A percentile compares a stretch with the other conserved stretches of the same genome.
Evolutionary conservation across 1,284 basidiomycete genomes (phyloP).

Genomic region (Fomitopsis pinicola): DNA sequence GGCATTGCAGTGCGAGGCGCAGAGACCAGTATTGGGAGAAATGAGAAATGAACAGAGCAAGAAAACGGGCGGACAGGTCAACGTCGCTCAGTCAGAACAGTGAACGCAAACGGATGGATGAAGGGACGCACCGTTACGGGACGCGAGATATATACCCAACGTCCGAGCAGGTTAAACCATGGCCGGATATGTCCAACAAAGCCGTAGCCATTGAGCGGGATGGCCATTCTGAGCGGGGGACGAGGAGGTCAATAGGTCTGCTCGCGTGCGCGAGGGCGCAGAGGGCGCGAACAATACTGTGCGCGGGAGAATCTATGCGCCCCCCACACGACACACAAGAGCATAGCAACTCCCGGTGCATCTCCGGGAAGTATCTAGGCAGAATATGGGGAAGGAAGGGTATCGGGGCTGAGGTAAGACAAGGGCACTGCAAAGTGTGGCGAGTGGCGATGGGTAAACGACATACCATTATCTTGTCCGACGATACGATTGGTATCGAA

Average conservation of each 20-base stretch:
- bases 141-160: neutral
- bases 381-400: neutral
- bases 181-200: neutral
- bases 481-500: neutral
- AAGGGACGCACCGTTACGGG: neutral
- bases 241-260: slow-evolving; percentile 1
- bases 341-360: neutral
- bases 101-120: neutral
- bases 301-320: neutral
- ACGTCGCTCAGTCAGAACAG: neutral
- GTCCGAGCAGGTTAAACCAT: neutral
- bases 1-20: no score
- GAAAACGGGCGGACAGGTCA: neutral
- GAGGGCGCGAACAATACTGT: neutral
- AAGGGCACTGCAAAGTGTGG: neutral
- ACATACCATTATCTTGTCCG: neutral
- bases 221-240: neutral
- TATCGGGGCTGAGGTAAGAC: neutral
- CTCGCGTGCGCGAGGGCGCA: neutral
- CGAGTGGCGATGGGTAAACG: neutral
- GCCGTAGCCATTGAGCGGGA: neutral
- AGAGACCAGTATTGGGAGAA: neutral
- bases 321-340: neutral
- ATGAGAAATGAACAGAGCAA: neutral
- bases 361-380: neutral